These are phyloP conservation scores for Rubus idaeus DNA, from an alignment of 306 rosid species.

Conservation along the genomic window DNA sequence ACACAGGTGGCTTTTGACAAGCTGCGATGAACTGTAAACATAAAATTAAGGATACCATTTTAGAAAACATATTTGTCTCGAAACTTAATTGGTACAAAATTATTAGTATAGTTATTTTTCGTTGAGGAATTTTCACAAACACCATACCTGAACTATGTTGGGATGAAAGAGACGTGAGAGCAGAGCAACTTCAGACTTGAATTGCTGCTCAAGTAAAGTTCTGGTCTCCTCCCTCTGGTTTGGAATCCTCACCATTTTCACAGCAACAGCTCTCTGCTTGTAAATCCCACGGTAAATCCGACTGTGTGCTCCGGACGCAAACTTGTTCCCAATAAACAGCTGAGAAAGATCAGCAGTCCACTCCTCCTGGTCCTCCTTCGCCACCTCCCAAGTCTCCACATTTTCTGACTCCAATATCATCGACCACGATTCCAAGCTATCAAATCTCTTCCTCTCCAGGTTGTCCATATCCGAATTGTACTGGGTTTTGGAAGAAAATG, in stretches of 20 bases:
- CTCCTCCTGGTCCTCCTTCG: constrained; percentile 85
- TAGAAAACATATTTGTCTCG: neutral
- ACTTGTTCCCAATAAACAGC: constrained; percentile 91
- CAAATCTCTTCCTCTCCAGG: constrained; percentile 87
- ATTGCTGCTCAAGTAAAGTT: constrained; percentile 73
- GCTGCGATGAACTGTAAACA: constrained; percentile 86
- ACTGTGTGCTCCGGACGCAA: constrained; percentile 95
- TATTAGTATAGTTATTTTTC: neutral
- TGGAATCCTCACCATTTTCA: constrained; percentile 96
- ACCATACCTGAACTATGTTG: constrained; percentile 85
- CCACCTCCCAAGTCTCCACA: constrained; percentile 91
- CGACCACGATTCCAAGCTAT: constrained; percentile 98
- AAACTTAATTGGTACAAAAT: neutral
- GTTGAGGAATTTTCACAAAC: neutral
- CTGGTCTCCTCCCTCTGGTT: constrained; percentile 70
- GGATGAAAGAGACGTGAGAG: constrained; percentile 94
- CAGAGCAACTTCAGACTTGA: constrained; percentile 89
- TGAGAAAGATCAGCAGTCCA: constrained; percentile 97
- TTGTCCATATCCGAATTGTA: constrained; percentile 56
- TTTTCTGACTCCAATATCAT: constrained; percentile 95
- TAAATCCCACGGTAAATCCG: constrained; percentile 93
- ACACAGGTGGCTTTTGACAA: constrained; percentile 93
- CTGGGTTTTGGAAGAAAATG: constrained; percentile 51
- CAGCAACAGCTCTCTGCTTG: constrained; percentile 97
- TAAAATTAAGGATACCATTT: neutral